Percentiles rank a stretch among this genome's conserved stretches.
These are phyloP conservation scores for Hymenoscyphus fraxineus DNA, from an alignment of 2,329 filamentous ascomycete species.

Conservation along the genomic window DNA sequence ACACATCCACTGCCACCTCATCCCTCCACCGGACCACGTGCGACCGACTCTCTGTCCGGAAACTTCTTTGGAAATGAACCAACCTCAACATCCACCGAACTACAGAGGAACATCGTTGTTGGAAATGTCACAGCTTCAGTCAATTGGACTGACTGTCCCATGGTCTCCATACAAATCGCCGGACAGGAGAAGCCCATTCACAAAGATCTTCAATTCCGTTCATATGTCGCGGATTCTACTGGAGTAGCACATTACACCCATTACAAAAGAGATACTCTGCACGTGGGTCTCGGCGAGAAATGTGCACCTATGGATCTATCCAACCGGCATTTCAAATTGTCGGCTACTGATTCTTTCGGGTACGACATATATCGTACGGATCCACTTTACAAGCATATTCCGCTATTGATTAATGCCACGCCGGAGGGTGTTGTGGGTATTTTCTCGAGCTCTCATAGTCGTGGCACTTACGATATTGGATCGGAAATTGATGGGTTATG, in stretches of 20 bases:
- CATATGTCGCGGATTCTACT: slow-evolving; percentile 58
- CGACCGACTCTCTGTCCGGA: slow-evolving; percentile 27
- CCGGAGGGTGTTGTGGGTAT: slow-evolving; percentile 61
- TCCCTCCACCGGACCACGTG: slow-evolving; percentile 51
- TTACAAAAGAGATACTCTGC: slow-evolving; percentile 59
- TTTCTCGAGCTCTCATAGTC: slow-evolving; percentile 63
- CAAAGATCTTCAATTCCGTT: slow-evolving; percentile 59
- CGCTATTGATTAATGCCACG: slow-evolving; percentile 65
- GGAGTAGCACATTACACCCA: slow-evolving; percentile 63
- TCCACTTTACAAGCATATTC: slow-evolving; percentile 73
- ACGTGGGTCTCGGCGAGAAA: slow-evolving; percentile 70
- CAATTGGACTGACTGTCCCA: slow-evolving; percentile 55
- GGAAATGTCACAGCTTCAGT: slow-evolving; percentile 51
- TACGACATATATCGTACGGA: slow-evolving; percentile 70
- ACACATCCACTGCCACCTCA: slow-evolving; percentile 62
- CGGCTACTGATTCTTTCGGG: slow-evolving; percentile 68
- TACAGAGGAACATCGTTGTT: slow-evolving; percentile 43
- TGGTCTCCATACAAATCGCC: slow-evolving; percentile 53
- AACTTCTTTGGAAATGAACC: slow-evolving; percentile 13
- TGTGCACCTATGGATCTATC: slow-evolving; percentile 69
- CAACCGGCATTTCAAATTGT: slow-evolving; percentile 61
- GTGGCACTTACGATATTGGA: slow-evolving; percentile 63
- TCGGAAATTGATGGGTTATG: slow-evolving; percentile 73
- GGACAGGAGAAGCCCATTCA: slow-evolving; percentile 52
- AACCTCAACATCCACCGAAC: slow-evolving; percentile 34